Base-by-base conservation (phyloP, 495 filamentous ascomycete genomes). In the Bacidia gigantensis region DNA sequence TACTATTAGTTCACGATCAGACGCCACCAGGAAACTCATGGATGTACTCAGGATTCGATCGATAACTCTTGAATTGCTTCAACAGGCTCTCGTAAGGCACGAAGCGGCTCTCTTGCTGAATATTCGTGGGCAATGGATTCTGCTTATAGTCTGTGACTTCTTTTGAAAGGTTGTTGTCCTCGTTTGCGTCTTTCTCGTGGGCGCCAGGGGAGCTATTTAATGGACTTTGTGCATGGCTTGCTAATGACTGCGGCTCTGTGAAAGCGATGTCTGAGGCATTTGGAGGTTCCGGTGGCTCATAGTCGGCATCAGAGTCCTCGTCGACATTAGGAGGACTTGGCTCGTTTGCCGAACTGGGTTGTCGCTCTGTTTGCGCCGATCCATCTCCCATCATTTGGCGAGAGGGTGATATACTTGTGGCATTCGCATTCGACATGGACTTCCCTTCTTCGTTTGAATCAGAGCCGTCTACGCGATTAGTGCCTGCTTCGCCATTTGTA, bases 1-100 rank as follows among this genome's bases (percentile, higher is more conserved):
- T 81, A 64, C 87, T 96, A 70, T 89, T 97, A 42, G 87, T 96
- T 74, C 93, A 71, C 56, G 93, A 97, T 65, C 81, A 82, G 63
- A 87, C 81, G 48, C 89, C 89, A 59, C 78, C 80, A 49, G 81
- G 62, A 55, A 92, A 81, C 40, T 79, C 67, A 25, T 84, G 60
- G 49, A 72, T 66, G 67, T 78, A 96, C 26, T 77, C 71, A 22
- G 86, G 84, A 65, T 96, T 87, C 60, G 86, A 93, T 52, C 92
- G 87, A 69, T 86, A 97, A 42, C 86, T 82, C 62, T 80, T 84
- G 67, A 98, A 96, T 51, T 74, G 72, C 55, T 76, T 80, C 56
- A 97, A 67, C 23, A 89, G 86, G 65, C 87, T 95, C 57, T 79
- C 71, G 67, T 97, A 98, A 2, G 88, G 80, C 18, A 72, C 71